These are phyloP conservation scores for Penstemon newberryi DNA, from an alignment of 257 asterid genomes.

Conservation along the genomic window DNA sequence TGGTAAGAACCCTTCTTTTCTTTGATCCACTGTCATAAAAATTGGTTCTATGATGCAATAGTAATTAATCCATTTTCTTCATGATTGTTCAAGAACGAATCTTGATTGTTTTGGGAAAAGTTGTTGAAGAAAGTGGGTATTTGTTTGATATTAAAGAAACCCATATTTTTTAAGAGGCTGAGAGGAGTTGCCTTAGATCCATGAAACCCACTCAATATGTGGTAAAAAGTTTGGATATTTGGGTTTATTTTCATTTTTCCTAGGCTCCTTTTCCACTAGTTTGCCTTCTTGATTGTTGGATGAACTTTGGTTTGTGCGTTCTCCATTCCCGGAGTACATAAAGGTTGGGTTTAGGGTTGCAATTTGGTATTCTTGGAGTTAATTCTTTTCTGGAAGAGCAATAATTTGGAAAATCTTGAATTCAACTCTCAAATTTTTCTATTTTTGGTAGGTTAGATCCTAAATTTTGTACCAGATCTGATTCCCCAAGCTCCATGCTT, in stretches of 20 bases:
- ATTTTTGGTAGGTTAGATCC: constrained; percentile 28
- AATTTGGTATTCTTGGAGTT: constrained; percentile 32
- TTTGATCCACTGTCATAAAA: neutral
- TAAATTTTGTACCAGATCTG: constrained; percentile 35
- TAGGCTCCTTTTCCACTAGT: constrained; percentile 9
- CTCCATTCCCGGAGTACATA: constrained; percentile 24
- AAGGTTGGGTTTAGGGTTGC: constrained; percentile 36
- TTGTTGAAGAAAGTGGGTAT: constrained; percentile 25
- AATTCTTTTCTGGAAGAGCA: constrained; percentile 12
- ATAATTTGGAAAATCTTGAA: too few relatives aligned
- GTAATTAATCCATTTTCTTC: neutral
- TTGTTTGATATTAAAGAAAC: constrained; percentile 1
- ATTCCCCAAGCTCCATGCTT: constrained; percentile 3
- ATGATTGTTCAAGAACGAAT: constrained; percentile 2
- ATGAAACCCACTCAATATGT: constrained; percentile 45
- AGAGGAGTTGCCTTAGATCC: constrained; percentile 49
- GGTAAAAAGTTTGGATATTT: constrained; percentile 37
- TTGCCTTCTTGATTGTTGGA: constrained; percentile 26
- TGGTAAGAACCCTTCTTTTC: neutral
- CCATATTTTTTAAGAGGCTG: constrained; percentile 36
- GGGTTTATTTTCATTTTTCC: constrained; percentile 25
- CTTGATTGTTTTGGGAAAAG: constrained; percentile 16
- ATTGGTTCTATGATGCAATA: neutral
- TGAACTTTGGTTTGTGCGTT: constrained; percentile 37
- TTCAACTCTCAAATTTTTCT: neutral